Percentiles rank a stretch among this genome's conserved stretches.
phyloP scores from a whole-genome alignment of 1,139 yeast genomes.

The Pichia sp. region DNA sequence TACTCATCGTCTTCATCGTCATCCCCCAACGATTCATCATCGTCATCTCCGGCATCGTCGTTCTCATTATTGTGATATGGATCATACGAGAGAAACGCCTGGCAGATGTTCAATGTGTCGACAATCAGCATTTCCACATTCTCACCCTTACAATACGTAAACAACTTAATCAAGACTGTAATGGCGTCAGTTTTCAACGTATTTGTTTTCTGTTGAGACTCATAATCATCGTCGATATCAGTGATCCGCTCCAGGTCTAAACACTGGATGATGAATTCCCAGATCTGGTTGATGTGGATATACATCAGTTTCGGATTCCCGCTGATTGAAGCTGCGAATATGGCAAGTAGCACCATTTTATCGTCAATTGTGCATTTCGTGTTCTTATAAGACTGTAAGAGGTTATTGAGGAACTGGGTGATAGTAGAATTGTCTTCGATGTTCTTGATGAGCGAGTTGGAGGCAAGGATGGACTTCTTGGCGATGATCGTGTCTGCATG shows the following conservation, averaged over 20 bases:
- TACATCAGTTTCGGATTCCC: slow-evolving; percentile 29
- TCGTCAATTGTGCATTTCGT: slow-evolving; percentile 8
- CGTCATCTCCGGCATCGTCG: slow-evolving; percentile 43
- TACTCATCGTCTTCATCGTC: slow-evolving; percentile 38
- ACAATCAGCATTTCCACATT: slow-evolving; percentile 31
- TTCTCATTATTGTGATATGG: slow-evolving; percentile 47
- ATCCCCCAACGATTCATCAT: slow-evolving; percentile 33
- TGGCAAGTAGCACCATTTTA: slow-evolving; percentile 23
- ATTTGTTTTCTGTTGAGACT: slow-evolving; percentile 41
- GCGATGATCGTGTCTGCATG: slow-evolving; percentile 47
- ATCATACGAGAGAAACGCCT: slow-evolving; percentile 48
- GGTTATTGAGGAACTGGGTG: neutral
- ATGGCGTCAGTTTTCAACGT: slow-evolving; percentile 53
- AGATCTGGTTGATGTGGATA: slow-evolving; percentile 22
- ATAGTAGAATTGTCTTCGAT: slow-evolving; percentile 30
- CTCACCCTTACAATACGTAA: slow-evolving; percentile 29
- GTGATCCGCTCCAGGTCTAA: slow-evolving; percentile 33
- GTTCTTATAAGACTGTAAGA: neutral
- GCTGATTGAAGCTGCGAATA: slow-evolving; percentile 31
- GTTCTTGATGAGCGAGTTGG: slow-evolving; percentile 46
- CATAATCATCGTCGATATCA: slow-evolving; percentile 32
- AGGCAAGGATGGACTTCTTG: slow-evolving; percentile 54
- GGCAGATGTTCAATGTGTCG: slow-evolving; percentile 37
- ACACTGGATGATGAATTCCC: slow-evolving; percentile 29
- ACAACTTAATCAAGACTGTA: slow-evolving; percentile 38